Evolutionary conservation across 768 basidiomycete species (phyloP), one percentile per base, ranked within the genome.

Genomic region (Lentinula aciculospora): DNA sequence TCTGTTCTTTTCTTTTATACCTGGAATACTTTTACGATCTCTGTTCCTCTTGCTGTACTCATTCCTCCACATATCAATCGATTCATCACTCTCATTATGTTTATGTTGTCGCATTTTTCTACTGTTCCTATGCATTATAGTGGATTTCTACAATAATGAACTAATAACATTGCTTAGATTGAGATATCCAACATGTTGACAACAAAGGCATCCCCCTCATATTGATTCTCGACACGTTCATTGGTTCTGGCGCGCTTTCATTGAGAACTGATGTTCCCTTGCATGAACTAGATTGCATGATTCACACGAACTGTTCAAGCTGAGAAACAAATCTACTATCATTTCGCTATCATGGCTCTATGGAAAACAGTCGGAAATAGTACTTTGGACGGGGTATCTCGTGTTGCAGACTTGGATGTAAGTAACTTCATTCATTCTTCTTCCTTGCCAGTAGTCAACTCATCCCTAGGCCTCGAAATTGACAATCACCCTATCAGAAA

Each of bases 341-440:
- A 12, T 13, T 39, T 4, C 13, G 23, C 23, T 15, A 29, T 58
- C 40, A 56, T 56, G 54, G 28, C 54, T 28, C 17, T 29, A 25
- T 56, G 54, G 54, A 42, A 45, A 56, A 15, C 54, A 17, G 27
- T 45, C 7, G 54, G 54, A 45, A 56, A 42, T 56, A 42, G 54
- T 13, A 42, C 28, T n/a, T 17, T 56, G 9, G 54, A 56, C 10
- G 54, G 54, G 2, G 19, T 56, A 29, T 56, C 54, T 28, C 39
- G 9, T 13, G 39, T 56, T 10, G 40, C 54, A 27, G 54, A 44
- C 37, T 31, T 45, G 17, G 40, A 56, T 56, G 54, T 60, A 7
- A 15, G 53, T 56, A 29, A 3, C 17, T 25, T 27, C n/a, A n/a
- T 40, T 27, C 8, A 3, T 28, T 3, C 39, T n/a, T 6, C 3